These are phyloP conservation scores for Phytophthora nicotianae DNA, from an alignment of 352 stramenopile genomes.

Conservation along the genomic window DNA sequence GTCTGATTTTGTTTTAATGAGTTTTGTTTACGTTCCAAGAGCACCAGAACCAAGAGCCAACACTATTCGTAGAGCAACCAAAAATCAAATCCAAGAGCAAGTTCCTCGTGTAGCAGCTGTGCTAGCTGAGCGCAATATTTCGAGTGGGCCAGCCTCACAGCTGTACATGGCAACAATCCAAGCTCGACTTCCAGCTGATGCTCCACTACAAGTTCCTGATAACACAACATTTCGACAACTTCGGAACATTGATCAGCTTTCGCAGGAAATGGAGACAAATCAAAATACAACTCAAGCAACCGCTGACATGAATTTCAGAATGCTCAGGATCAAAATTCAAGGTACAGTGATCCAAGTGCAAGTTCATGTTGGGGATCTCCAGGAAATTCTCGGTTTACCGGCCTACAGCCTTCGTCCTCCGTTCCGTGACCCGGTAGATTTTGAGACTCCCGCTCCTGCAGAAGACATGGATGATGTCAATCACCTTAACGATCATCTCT, in stretches of 20 bases:
- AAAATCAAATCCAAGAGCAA: slow-evolving; percentile 10
- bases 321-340: neutral
- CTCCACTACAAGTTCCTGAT: slow-evolving; percentile 8
- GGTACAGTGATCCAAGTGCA: neutral
- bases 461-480: slow-evolving; percentile 11
- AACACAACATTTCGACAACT: too few relatives aligned
- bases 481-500: too few relatives aligned
- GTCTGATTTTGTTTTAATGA: slow-evolving; percentile 13
- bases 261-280: slow-evolving; percentile 1
- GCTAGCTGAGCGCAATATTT: slow-evolving; percentile 2
- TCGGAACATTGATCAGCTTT: too few relatives aligned
- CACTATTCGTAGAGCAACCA: slow-evolving; percentile 4
- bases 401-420: slow-evolving; percentile 14
- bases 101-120: slow-evolving; percentile 1
- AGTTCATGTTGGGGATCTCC: too few relatives aligned
- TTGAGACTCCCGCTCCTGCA: neutral
- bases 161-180: slow-evolving; percentile 16
- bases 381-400: too few relatives aligned
- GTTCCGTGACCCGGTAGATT: slow-evolving; percentile 3
- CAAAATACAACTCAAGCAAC: neutral
- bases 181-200: slow-evolving; percentile 1
- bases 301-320: slow-evolving; percentile 1
- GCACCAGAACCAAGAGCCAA: neutral
- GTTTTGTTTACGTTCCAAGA: slow-evolving; percentile 22
- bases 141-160: neutral